Evolutionary conservation across 306 rosid genomes (phyloP).

Genomic region (Rosa lucieae): DNA sequence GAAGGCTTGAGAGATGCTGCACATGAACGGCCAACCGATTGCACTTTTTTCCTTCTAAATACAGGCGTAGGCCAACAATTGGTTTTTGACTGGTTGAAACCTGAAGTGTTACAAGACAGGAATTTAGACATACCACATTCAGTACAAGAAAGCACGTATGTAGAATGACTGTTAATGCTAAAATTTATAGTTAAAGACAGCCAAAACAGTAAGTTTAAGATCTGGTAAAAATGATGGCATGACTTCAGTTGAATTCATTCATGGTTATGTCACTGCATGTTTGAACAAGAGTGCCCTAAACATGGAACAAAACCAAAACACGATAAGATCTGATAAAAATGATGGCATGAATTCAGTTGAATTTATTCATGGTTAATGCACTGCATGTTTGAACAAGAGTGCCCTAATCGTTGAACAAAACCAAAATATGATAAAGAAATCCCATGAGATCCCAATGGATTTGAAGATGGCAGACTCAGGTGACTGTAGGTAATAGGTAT

Average conservation of each 20-base stretch:
- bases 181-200: neutral
- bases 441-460: neutral
- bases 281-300: neutral
- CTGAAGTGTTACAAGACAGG: constrained; percentile 44
- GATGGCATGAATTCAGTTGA: neutral
- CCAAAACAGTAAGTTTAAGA: neutral
- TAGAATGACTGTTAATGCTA: neutral
- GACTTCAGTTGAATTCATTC: neutral
- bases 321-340: neutral
- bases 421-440: neutral
- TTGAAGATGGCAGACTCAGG: constrained; percentile 3
- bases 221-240: neutral
- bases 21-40: constrained; percentile 76
- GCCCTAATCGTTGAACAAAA: neutral
- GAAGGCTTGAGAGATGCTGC: constrained; percentile 88
- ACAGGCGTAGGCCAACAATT: constrained; percentile 86
- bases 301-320: neutral
- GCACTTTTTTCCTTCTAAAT: constrained; percentile 79
- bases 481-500: neutral
- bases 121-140: constrained; percentile 8
- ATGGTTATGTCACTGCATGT: constrained; percentile 1
- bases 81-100: constrained; percentile 79
- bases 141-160: neutral
- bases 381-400: constrained; percentile 2
- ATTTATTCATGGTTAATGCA: neutral